Conservation (phyloP, 768 basidiomycete genomes). For the Tylopilus rubrobrunneus region DNA sequence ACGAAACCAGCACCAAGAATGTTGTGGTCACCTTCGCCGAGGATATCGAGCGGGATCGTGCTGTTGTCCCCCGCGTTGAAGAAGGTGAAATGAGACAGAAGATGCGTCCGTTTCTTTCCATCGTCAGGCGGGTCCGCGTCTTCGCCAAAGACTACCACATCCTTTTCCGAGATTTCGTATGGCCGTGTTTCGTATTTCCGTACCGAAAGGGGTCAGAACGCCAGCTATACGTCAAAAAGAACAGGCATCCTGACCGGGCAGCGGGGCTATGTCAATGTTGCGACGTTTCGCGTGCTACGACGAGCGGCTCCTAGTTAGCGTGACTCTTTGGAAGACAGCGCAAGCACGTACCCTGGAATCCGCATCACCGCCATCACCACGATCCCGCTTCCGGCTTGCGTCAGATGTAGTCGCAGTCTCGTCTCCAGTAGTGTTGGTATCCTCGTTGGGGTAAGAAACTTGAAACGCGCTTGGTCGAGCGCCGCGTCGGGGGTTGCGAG, state of each 20-base stretch:
- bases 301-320: not conserved
- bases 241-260: constrained; percentile 8
- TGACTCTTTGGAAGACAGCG: not conserved
- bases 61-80: constrained; percentile 52
- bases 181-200: constrained; percentile 35
- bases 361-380: constrained; percentile 3
- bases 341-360: constrained; percentile 13
- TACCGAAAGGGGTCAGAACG: constrained; percentile 24
- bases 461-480: constrained; percentile 53
- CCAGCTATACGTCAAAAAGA: not conserved
- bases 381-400: constrained; percentile 26
- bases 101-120: constrained; percentile 50
- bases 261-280: constrained; percentile 20
- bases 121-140: constrained; percentile 34
- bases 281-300: constrained; percentile 26
- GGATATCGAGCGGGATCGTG: constrained; percentile 43
- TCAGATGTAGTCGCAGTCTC: constrained; percentile 28
- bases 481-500: constrained; percentile 25
- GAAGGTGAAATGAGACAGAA: constrained; percentile 54
- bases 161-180: constrained; percentile 34
- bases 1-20: constrained; percentile 59
- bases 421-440: constrained; percentile 1
- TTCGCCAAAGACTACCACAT: constrained; percentile 40
- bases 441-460: constrained; percentile 48
- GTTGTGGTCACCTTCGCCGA: constrained; percentile 44